Base-by-base conservation (phyloP, 108 stramenopile genomes). In the Epipyxis sp. region DNA sequence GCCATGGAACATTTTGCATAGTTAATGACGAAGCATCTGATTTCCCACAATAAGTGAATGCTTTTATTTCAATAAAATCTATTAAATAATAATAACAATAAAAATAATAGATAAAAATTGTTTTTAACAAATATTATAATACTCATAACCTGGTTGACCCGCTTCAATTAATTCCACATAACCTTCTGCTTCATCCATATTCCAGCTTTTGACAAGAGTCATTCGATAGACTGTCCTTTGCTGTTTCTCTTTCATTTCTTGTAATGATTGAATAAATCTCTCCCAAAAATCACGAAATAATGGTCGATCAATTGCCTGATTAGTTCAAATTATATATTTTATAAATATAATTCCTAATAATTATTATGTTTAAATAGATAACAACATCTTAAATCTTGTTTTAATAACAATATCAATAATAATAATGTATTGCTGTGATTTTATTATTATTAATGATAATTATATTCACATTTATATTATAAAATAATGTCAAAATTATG, bases 41-140 rank as follows among this genome's bases (percentile, higher is more conserved):
- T 68, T 93, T 95, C 35, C 97, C 97, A 69, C 97, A 95, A 81
- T 95, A 97, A 1, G 97, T 97, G 0, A 97, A 94, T 20, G 92
- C 96, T 90, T 97, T 97, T 69, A 95, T 87, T 80, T 97, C 96
- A 34, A 98, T 91, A 45, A 98, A 79, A 16, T 91, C 92, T n/a
- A n/a, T n/a, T n/a, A n/a, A n/a, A n/a, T n/a, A n/a, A n/a, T n/a
- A 16, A 74, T 3, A 65, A 13, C 10, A 35, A 65, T 3, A 65
- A 40, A 3, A 65, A 65, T 13, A 65, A 65, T 40, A 10, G 62
- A 10, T 65, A 40, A 3, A 40, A 13, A 10, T 40, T 65, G 62
- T 65, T 40, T 16, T 65, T 13, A 40, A 65, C 39, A 65, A 13
- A 3, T 10, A 65, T 16, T 3, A 3, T 40, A 13, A n/a, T n/a